Conservation (phyloP, 2,329 filamentous ascomycete genomes). For the Microsporum audouinii region DNA sequence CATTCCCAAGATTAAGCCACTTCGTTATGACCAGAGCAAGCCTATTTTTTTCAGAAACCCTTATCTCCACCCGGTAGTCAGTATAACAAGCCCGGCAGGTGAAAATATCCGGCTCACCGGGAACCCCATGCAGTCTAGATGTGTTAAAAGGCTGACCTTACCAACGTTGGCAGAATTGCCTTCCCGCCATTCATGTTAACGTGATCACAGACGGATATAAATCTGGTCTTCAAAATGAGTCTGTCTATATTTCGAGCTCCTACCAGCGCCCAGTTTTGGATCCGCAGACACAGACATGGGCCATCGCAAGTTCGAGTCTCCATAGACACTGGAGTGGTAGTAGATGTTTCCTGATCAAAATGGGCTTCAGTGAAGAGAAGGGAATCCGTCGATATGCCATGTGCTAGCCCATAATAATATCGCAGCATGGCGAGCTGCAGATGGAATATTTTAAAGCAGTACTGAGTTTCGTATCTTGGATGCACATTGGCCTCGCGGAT, state of each 20-base stretch:
- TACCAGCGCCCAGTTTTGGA: background rate
- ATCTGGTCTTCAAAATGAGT: background rate
- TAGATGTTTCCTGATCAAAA: background rate
- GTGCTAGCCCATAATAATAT: conserved; percentile 2
- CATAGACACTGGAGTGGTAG: background rate
- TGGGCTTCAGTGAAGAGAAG: background rate
- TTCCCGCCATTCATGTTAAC: background rate
- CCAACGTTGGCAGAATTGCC: background rate
- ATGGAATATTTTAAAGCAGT: background rate
- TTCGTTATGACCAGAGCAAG: background rate
- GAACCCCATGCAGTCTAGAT: background rate
- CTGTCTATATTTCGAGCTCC: background rate
- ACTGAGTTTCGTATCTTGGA: background rate
- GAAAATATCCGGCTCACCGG: background rate
- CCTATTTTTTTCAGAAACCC: background rate
- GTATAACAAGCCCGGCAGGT: background rate
- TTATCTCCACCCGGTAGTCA: background rate
- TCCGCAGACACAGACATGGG: background rate
- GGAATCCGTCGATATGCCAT: conserved; percentile 4
- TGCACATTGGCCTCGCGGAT: background rate
- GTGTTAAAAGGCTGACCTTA: background rate
- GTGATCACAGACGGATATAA: background rate
- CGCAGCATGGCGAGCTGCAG: conserved; percentile 2
- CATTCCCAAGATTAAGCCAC: background rate
- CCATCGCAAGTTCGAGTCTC: background rate